These are phyloP conservation scores for Paramecium bursaria DNA, from an alignment of 73 alveolate genomes.

Conservation along the genomic window DNA sequence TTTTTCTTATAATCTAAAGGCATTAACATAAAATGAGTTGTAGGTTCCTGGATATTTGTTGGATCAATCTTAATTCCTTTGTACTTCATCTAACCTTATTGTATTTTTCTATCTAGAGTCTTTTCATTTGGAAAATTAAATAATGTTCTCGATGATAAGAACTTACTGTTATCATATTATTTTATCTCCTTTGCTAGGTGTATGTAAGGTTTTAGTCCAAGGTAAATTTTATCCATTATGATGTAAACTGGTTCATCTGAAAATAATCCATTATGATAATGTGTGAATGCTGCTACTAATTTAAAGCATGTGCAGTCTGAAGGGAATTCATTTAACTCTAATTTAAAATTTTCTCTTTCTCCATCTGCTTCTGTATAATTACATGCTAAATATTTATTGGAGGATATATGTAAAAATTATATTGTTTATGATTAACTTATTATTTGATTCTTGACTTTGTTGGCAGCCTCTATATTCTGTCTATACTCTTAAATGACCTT, in stretches of 20 bases:
- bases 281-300: constrained; percentile 37
- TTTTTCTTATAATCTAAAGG: constrained; percentile 49
- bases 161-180: not conserved
- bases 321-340: constrained; percentile 65
- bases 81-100: constrained; percentile 2
- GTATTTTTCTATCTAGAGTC: constrained; percentile 17
- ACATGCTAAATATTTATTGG: constrained; percentile 37
- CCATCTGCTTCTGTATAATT: constrained; percentile 64
- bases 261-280: constrained; percentile 9
- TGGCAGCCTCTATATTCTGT: constrained; percentile 42
- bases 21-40: constrained; percentile 36
- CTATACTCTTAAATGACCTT: constrained; percentile 49
- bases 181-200: constrained; percentile 5
- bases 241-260: constrained; percentile 56
- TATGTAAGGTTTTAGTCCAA: constrained; percentile 44
- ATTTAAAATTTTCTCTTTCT: constrained; percentile 68
- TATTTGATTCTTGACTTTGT: constrained; percentile 6
- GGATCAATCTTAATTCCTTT: not conserved
- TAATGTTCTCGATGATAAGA: constrained; percentile 25
- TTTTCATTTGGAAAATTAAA: constrained; percentile 51
- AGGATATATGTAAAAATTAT: constrained; percentile 36
- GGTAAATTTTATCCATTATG: constrained; percentile 54
- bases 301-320: constrained; percentile 64
- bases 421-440: constrained; percentile 18
- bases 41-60: constrained; percentile 35